A percentile compares a stretch with the other conserved stretches of the same genome.
These are phyloP conservation scores for Malus hybrid DNA, from an alignment of 331 rosid species.

Conservation along the genomic window DNA sequence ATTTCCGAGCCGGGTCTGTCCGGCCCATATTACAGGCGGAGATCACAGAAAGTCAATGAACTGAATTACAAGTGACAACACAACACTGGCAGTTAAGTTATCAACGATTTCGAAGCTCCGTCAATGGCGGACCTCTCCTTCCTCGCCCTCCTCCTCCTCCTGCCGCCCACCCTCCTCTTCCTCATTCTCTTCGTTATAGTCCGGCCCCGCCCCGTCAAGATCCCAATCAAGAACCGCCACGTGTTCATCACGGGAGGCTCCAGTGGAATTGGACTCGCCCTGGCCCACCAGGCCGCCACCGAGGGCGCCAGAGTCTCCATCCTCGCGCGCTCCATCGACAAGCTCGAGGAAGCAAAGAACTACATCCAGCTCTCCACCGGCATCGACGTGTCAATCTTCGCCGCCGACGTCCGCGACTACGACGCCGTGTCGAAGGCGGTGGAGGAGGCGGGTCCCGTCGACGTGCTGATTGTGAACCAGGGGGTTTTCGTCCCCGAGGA, in stretches of 20 bases:
- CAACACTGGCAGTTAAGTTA: neutral
- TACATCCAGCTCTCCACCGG: constrained; percentile 62
- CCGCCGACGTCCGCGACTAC: constrained; percentile 73
- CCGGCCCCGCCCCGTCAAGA: constrained; percentile 55
- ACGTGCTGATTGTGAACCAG: constrained; percentile 68
- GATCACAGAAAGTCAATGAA: neutral
- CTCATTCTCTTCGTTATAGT: constrained; percentile 42
- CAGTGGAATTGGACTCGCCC: constrained; percentile 87
- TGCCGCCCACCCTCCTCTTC: constrained; percentile 41
- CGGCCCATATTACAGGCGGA: neutral
- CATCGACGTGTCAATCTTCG: constrained; percentile 49
- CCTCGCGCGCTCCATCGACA: constrained; percentile 61
- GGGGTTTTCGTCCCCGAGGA: constrained; percentile 71
- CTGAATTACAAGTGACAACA: neutral
- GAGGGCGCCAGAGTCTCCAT: constrained; percentile 88
- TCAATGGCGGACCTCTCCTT: constrained; percentile 34
- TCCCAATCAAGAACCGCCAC: constrained; percentile 79
- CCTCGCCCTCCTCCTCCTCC: constrained; percentile 26
- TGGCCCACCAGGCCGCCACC: constrained; percentile 65
- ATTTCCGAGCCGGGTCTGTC: too few species aligned
- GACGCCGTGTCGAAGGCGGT: constrained; percentile 50
- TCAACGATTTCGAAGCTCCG: neutral
- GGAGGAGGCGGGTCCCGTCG: constrained; percentile 68
- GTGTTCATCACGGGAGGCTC: constrained; percentile 95
- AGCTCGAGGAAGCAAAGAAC: constrained; percentile 64